phyloP scores from a whole-genome alignment of 2,329 filamentous ascomycete genomes.

The Ramularia endophylla region DNA sequence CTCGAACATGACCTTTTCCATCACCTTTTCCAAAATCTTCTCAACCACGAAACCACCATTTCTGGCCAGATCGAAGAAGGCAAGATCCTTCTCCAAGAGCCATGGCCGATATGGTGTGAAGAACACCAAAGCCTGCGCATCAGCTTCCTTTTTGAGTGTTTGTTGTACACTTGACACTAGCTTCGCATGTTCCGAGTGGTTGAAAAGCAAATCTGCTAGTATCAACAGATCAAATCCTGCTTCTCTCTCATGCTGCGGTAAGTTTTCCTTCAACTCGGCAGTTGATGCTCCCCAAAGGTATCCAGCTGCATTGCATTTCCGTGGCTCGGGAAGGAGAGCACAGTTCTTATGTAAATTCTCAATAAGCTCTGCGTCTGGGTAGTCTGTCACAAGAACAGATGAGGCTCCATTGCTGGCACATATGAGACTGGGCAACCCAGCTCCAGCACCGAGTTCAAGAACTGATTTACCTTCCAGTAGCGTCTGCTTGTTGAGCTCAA shows the following conservation, averaged over 20 bases:
- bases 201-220: constrained; percentile 83
- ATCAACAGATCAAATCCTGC: constrained; percentile 71
- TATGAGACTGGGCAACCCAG: constrained; percentile 69
- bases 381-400: constrained; percentile 74
- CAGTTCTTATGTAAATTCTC: constrained; percentile 65
- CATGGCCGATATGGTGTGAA: constrained; percentile 94
- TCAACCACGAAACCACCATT: constrained; percentile 67
- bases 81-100: constrained; percentile 76
- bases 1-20: constrained; percentile 86
- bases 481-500: constrained; percentile 59
- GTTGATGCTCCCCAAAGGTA: constrained; percentile 77
- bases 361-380: constrained; percentile 78
- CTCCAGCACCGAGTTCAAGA: constrained; percentile 83
- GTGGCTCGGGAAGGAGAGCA: constrained; percentile 35
- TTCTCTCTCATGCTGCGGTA: constrained; percentile 38
- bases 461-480: constrained; percentile 65
- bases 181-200: constrained; percentile 78
- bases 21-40: constrained; percentile 72
- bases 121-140: constrained; percentile 71
- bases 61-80: constrained; percentile 74
- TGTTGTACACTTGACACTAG: constrained; percentile 65
- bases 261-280: constrained; percentile 51
- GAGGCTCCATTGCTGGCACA: constrained; percentile 65
- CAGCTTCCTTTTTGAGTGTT: constrained; percentile 53
- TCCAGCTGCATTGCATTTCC: constrained; percentile 47